A percentile compares a stretch with the other conserved stretches of the same genome.
These are phyloP conservation scores for Erythrobasidium hasegawianum DNA, from an alignment of 1,284 basidiomycete genomes.

Conservation along the genomic window DNA sequence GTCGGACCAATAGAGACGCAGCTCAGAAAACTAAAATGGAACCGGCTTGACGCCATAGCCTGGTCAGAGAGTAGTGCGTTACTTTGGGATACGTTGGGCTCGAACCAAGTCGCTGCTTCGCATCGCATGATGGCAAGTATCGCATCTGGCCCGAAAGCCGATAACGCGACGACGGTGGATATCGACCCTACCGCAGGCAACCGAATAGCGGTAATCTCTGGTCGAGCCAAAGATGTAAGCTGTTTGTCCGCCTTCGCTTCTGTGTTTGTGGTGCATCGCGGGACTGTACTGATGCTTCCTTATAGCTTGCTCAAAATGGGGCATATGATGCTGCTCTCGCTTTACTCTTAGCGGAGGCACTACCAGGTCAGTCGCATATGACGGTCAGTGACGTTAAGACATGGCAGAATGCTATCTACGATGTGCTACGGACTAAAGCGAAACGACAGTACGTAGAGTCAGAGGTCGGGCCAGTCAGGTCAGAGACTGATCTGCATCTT, in stretches of 20 bases:
- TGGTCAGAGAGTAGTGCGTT: conserved; percentile 10
- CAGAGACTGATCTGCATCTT: too few relatives aligned
- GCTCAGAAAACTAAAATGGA: conserved; percentile 25
- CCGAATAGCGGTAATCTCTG: background rate
- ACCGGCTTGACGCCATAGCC: conserved; percentile 16
- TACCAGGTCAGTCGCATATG: background rate
- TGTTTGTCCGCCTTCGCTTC: too few relatives aligned
- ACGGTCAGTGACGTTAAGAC: conserved; percentile 14
- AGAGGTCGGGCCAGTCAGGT: too few relatives aligned
- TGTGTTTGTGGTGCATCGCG: too few relatives aligned
- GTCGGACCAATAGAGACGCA: conserved; percentile 11
- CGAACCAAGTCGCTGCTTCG: background rate
- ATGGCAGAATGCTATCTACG: conserved; percentile 17
- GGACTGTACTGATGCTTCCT: too few relatives aligned
- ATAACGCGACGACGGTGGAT: conserved; percentile 8
- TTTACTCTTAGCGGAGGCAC: conserved; percentile 3
- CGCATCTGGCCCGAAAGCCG: background rate
- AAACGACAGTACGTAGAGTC: conserved; percentile 3
- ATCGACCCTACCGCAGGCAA: conserved; percentile 16
- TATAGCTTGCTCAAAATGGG: conserved; percentile 21
- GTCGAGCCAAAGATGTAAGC: conserved; percentile 11
- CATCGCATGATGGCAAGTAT: background rate
- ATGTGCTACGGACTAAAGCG: conserved; percentile 13
- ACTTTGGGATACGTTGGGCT: conserved; percentile 24
- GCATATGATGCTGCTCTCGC: conserved; percentile 7